A percentile compares a stretch with the other conserved stretches of the same genome.
Evolutionary conservation across 108 stramenopile species (phyloP).

Genomic region (Parmales sp.): DNA sequence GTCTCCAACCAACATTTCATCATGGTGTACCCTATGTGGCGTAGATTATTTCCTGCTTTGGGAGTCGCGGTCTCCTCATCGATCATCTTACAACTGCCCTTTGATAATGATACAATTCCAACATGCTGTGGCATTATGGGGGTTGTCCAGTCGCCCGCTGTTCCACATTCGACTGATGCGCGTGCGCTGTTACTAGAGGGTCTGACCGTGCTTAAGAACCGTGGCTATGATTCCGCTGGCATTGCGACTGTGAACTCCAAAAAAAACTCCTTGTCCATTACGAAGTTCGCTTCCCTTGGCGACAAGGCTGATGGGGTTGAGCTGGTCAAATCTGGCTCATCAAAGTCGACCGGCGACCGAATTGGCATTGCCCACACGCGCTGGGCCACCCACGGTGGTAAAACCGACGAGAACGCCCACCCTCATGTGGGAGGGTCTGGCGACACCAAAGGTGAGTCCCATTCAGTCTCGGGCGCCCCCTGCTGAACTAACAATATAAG

Average conservation of each 20-base stretch:
- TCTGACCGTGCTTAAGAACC: conserved; percentile 87
- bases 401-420: conserved; percentile 96
- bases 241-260: conserved; percentile 69
- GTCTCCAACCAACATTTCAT: too few relatives aligned
- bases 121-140: conserved; percentile 53
- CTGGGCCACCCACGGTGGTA: conserved; percentile 98
- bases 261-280: conserved; percentile 36
- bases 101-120: conserved; percentile 10
- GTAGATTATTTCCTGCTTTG: background rate
- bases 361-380: conserved; percentile 98
- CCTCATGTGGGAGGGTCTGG: conserved; percentile 88
- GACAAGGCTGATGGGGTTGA: conserved; percentile 85
- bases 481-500: too few relatives aligned
- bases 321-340: conserved; percentile 57
- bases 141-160: conserved; percentile 21
- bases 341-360: conserved; percentile 47
- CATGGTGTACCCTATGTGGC: too few relatives aligned
- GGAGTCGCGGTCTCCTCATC: background rate
- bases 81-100: background rate
- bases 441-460: too few relatives aligned
- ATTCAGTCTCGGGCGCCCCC: too few relatives aligned
- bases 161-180: conserved; percentile 14
- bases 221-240: conserved; percentile 97
- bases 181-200: conserved; percentile 78
- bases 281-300: conserved; percentile 88